These are phyloP conservation scores for Centaurea solstitialis DNA, from an alignment of 129 eudicot genomes.

Conservation along the genomic window DNA sequence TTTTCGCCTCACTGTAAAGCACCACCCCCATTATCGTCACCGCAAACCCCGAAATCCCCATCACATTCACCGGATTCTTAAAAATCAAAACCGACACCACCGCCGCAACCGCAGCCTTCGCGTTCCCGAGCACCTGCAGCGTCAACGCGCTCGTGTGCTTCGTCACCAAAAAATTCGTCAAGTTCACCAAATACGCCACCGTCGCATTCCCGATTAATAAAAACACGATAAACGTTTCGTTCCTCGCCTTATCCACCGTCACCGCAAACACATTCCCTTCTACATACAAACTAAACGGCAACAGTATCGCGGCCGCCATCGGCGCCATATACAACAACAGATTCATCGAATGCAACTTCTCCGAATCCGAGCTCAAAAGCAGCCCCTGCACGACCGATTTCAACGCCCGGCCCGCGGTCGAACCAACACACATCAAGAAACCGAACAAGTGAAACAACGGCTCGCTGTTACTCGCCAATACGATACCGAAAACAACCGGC, in stretches of 20 bases:
- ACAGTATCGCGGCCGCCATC: slow-evolving; percentile 66
- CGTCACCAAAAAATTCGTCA: slow-evolving; percentile 74
- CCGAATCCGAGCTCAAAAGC: slow-evolving; percentile 58
- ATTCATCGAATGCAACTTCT: slow-evolving; percentile 79
- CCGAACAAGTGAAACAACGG: slow-evolving; percentile 76
- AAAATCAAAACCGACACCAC: slow-evolving; percentile 75
- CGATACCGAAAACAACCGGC: slow-evolving; percentile 78
- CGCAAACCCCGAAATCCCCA: slow-evolving; percentile 80
- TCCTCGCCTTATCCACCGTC: slow-evolving; percentile 54
- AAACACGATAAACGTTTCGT: slow-evolving; percentile 60
- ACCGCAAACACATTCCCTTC: slow-evolving; percentile 70
- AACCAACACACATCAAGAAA: slow-evolving; percentile 63
- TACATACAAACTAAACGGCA: slow-evolving; percentile 64
- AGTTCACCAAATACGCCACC: slow-evolving; percentile 77
- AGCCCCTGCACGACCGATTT: slow-evolving; percentile 91
- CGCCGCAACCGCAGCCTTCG: slow-evolving; percentile 80
- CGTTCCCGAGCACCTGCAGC: slow-evolving; percentile 81
- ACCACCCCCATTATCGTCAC: slow-evolving; percentile 83
- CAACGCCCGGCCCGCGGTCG: slow-evolving; percentile 77
- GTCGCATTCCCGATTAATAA: slow-evolving; percentile 69
- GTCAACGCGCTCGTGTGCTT: slow-evolving; percentile 83
- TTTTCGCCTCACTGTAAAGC: slow-evolving; percentile 84
- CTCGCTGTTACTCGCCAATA: slow-evolving; percentile 82
- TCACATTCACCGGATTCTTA: slow-evolving; percentile 79
- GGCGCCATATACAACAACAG: slow-evolving; percentile 83